These are phyloP conservation scores for Ceratocystis cubensis DNA, from an alignment of 2,329 filamentous ascomycete genomes.

Conservation along the genomic window DNA sequence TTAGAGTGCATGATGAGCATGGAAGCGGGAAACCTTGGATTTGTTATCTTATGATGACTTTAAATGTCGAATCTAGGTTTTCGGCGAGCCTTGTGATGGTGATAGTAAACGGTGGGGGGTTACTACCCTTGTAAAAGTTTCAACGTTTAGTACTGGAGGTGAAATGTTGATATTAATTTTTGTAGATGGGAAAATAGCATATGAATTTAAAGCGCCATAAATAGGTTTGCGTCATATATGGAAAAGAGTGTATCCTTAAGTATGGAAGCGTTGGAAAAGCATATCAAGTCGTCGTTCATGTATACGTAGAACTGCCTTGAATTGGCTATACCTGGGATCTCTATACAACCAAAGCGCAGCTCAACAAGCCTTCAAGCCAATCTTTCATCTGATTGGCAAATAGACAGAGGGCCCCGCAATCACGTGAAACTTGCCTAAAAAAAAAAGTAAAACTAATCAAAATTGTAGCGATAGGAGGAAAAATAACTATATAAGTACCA, in stretches of 20 bases:
- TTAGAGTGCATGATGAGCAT: neutral
- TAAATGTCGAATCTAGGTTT: too few species aligned
- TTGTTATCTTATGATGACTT: neutral
- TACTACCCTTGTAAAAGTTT: too few species aligned
- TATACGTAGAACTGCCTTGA: neutral
- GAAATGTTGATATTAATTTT: too few species aligned
- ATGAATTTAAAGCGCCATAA: too few species aligned
- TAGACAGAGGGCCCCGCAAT: conserved; percentile 2
- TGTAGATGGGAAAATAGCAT: too few species aligned
- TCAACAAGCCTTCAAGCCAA: neutral
- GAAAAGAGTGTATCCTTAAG: too few species aligned
- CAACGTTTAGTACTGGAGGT: too few species aligned
- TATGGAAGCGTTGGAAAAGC: too few species aligned
- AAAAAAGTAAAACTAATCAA: neutral
- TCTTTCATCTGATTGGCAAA: neutral
- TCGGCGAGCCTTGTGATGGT: too few species aligned
- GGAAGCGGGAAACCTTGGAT: neutral
- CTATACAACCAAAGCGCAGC: neutral
- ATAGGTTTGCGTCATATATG: neutral
- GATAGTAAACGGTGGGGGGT: too few species aligned
- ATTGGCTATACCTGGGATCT: neutral
- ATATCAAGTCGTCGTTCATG: too few species aligned
- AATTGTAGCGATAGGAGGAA: neutral
- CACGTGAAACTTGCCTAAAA: neutral
- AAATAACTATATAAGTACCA: conserved; percentile 16